These are phyloP conservation scores for Oligophagozyma castellii DNA, from an alignment of 1,139 yeast genomes.

Conservation along the genomic window DNA sequence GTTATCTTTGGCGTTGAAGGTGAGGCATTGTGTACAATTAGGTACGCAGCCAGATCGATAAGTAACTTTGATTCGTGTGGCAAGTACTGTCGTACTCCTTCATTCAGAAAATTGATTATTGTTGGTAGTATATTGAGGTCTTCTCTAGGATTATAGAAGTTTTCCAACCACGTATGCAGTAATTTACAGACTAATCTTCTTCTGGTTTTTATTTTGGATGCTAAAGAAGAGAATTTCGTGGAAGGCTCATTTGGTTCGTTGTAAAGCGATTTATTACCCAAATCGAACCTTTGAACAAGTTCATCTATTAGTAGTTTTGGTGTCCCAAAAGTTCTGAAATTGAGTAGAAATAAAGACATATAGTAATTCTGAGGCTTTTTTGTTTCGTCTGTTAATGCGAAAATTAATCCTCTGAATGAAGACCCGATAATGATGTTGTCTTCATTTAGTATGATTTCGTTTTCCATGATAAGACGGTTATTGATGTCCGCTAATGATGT, in stretches of 20 bases:
- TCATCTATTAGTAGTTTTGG: slow-evolving; percentile 60
- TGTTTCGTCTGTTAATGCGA: slow-evolving; percentile 56
- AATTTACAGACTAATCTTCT: slow-evolving; percentile 53
- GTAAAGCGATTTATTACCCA: slow-evolving; percentile 27
- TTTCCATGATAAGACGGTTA: slow-evolving; percentile 22
- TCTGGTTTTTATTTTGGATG: slow-evolving; percentile 45
- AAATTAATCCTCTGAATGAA: slow-evolving; percentile 62
- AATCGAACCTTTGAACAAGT: slow-evolving; percentile 53
- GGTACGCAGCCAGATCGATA: slow-evolving; percentile 47
- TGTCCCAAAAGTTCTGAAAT: slow-evolving; percentile 63
- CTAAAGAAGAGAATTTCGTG: slow-evolving; percentile 32
- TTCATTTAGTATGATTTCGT: slow-evolving; percentile 34
- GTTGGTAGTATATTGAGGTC: slow-evolving; percentile 56
- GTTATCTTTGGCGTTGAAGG: slow-evolving; percentile 14
- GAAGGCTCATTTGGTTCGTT: slow-evolving; percentile 24
- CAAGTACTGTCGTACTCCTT: slow-evolving; percentile 41
- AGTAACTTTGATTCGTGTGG: slow-evolving; percentile 54
- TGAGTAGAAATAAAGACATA: slow-evolving; percentile 63
- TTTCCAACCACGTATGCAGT: slow-evolving; percentile 75
- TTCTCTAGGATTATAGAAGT: slow-evolving; percentile 60
- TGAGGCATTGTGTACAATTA: slow-evolving; percentile 20
- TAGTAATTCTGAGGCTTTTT: slow-evolving; percentile 54
- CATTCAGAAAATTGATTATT: slow-evolving; percentile 63
- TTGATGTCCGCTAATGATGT: slow-evolving; percentile 13
- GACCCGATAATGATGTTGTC: slow-evolving; percentile 58